Percentiles rank a stretch among this genome's conserved stretches.
Conservation (phyloP, 805 yeast species). For the Dipodascopsis tothii region DNA sequence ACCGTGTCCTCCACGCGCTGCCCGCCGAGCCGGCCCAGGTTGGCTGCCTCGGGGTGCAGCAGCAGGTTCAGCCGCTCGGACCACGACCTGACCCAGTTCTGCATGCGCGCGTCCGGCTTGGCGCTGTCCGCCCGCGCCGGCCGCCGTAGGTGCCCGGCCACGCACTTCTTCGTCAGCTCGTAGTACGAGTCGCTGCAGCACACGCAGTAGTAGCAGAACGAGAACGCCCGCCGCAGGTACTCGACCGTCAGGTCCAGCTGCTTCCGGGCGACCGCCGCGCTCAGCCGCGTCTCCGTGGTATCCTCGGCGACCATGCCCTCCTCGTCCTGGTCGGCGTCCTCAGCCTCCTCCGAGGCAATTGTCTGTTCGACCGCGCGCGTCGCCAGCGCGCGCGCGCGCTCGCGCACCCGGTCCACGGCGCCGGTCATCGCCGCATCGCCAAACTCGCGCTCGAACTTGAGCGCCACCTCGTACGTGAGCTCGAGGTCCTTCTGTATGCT, state of each 20-base stretch:
- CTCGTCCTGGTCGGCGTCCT: slow-evolving; percentile 9
- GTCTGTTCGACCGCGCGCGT: slow-evolving; percentile 1
- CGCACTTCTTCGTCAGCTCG: slow-evolving; percentile 16
- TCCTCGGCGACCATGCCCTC: slow-evolving; percentile 17
- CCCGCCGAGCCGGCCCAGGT: slow-evolving; percentile 17
- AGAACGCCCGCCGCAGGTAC: slow-evolving; percentile 18
- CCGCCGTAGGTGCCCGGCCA: slow-evolving; percentile 19
- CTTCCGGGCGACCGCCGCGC: slow-evolving; percentile 10
- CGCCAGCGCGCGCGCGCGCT: slow-evolving; percentile 10
- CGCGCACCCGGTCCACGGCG: slow-evolving; percentile 9
- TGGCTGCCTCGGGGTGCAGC: slow-evolving; percentile 10
- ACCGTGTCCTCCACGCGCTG: slow-evolving; percentile 8
- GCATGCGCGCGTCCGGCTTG: slow-evolving; percentile 6
- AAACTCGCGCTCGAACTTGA: slow-evolving; percentile 14
- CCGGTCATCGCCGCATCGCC: slow-evolving; percentile 5
- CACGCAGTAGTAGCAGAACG: slow-evolving; percentile 21
- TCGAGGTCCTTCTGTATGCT: slow-evolving; percentile 7
- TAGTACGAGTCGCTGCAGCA: slow-evolving; percentile 13
- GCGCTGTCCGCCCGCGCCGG: slow-evolving; percentile 5
- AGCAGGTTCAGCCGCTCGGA: slow-evolving; percentile 13
- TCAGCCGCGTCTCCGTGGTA: slow-evolving; percentile 4
- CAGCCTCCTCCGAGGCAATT: slow-evolving; percentile 4
- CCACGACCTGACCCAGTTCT: slow-evolving; percentile 20
- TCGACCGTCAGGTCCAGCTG: slow-evolving; percentile 12
- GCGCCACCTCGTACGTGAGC: slow-evolving; percentile 7